phyloP scores from a whole-genome alignment of 2,329 filamentous ascomycete genomes.

The Microsporum audouinii region DNA sequence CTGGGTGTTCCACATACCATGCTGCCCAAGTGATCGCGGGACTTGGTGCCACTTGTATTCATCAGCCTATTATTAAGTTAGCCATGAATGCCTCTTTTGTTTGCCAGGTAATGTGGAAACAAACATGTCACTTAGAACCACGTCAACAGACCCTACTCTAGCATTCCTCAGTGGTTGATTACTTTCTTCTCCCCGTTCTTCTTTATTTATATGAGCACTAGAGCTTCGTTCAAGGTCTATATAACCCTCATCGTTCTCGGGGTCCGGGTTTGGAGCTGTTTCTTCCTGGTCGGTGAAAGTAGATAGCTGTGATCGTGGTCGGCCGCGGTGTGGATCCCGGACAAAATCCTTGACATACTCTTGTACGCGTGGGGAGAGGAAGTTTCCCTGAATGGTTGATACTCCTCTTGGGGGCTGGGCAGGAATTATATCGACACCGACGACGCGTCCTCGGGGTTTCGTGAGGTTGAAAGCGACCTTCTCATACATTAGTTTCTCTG shows the following conservation, averaged over 20 bases:
- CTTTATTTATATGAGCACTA: constrained; percentile 18
- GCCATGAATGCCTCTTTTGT: background rate
- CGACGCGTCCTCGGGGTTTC: constrained; percentile 61
- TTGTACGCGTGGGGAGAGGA: constrained; percentile 64
- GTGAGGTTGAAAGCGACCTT: constrained; percentile 74
- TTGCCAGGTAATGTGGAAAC: constrained; percentile 49
- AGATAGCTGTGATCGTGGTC: constrained; percentile 29
- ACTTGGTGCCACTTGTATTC: constrained; percentile 85
- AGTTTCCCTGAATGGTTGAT: constrained; percentile 92
- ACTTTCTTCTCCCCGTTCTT: constrained; percentile 10
- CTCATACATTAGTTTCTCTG: constrained; percentile 6
- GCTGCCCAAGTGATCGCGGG: constrained; percentile 81
- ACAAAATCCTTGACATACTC: constrained; percentile 67
- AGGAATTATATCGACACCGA: constrained; percentile 91
- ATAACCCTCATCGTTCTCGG: constrained; percentile 11
- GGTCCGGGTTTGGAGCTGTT: constrained; percentile 5
- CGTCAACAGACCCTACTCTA: constrained; percentile 49
- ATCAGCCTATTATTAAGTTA: constrained; percentile 67
- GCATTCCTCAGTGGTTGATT: constrained; percentile 26
- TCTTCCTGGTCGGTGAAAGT: constrained; percentile 12
- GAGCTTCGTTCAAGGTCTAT: constrained; percentile 21
- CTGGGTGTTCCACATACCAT: constrained; percentile 52
- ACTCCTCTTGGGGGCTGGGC: constrained; percentile 82
- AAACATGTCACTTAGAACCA: constrained; percentile 98
- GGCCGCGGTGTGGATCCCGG: constrained; percentile 48